Conservation (phyloP, 257 asterid genomes). For the Solanum appendiculatum region DNA sequence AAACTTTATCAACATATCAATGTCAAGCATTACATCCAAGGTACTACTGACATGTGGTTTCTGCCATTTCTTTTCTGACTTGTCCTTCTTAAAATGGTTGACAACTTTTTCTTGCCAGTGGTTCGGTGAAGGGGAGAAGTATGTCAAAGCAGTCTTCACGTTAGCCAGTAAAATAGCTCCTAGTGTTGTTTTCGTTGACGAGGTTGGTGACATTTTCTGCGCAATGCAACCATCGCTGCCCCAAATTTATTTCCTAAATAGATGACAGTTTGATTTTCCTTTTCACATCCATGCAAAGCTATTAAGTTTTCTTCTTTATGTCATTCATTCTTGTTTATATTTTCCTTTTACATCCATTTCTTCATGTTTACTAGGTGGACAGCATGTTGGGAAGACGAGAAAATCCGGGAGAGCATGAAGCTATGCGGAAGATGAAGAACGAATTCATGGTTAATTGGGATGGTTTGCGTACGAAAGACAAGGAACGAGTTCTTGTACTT, state of each 20-base stretch:
- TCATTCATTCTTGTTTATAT: background rate
- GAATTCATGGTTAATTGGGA: conserved; percentile 96
- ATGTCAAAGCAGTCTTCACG: conserved; percentile 81
- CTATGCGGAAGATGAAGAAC: conserved; percentile 96
- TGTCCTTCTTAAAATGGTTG: background rate
- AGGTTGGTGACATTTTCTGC: conserved; percentile 38
- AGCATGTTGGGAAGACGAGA: conserved; percentile 96
- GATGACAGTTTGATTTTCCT: background rate
- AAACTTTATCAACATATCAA: conserved; percentile 79
- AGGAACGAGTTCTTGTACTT: conserved; percentile 88
- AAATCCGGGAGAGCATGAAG: conserved; percentile 95
- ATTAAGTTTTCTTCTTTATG: background rate
- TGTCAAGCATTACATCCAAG: conserved; percentile 90
- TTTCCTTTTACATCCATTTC: background rate
- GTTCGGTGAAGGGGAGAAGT: conserved; percentile 93
- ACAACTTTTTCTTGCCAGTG: conserved; percentile 30
- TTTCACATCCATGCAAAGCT: background rate
- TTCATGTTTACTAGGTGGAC: conserved; percentile 47
- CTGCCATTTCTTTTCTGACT: background rate
- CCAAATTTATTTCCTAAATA: background rate
- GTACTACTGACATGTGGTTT: conserved; percentile 18
- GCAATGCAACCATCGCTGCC: background rate
- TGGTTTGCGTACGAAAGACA: conserved; percentile 87
- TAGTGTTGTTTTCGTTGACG: conserved; percentile 76
- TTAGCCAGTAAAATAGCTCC: conserved; percentile 91